Conservation (phyloP, 2,329 filamentous ascomycete species). For the Botrytis porri region DNA sequence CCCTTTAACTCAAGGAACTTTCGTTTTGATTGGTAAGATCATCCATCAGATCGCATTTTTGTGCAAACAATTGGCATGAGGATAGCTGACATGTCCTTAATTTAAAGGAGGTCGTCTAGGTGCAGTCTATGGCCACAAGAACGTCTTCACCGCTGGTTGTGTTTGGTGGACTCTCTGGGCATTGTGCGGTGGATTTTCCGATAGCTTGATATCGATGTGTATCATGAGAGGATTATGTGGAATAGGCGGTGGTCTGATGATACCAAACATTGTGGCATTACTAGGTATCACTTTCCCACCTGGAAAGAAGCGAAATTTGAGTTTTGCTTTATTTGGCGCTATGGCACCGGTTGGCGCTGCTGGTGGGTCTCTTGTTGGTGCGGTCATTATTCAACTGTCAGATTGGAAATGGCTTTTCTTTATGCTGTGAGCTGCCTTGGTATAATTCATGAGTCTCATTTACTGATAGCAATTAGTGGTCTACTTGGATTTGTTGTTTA, state of each 20-base stretch:
- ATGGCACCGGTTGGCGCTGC: conserved; percentile 46
- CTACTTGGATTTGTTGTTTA: conserved; percentile 15
- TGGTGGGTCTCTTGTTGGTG: conserved; percentile 42
- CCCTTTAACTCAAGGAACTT: conserved; percentile 22
- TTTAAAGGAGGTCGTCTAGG: conserved; percentile 17
- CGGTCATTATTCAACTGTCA: conserved; percentile 39
- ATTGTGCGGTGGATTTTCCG: conserved; percentile 41
- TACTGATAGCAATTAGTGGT: neutral
- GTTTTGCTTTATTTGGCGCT: conserved; percentile 46
- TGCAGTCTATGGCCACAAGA: conserved; percentile 20
- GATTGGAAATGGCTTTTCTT: conserved; percentile 45
- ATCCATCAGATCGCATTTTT: neutral
- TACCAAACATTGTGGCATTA: conserved; percentile 51
- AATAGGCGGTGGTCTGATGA: conserved; percentile 48
- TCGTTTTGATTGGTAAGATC: conserved; percentile 16
- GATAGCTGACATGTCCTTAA: conserved; percentile 4
- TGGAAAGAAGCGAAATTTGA: conserved; percentile 44
- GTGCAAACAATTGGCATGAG: neutral
- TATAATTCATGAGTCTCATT: neutral
- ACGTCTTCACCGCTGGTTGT: conserved; percentile 14
- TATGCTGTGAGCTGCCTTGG: conserved; percentile 32
- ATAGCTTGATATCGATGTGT: conserved; percentile 44
- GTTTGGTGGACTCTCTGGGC: conserved; percentile 20
- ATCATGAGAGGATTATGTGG: conserved; percentile 47
- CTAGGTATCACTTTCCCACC: conserved; percentile 48